Conservation (phyloP, 2,329 filamentous ascomycete genomes). For the Achaetomium macrosporum region DNA sequence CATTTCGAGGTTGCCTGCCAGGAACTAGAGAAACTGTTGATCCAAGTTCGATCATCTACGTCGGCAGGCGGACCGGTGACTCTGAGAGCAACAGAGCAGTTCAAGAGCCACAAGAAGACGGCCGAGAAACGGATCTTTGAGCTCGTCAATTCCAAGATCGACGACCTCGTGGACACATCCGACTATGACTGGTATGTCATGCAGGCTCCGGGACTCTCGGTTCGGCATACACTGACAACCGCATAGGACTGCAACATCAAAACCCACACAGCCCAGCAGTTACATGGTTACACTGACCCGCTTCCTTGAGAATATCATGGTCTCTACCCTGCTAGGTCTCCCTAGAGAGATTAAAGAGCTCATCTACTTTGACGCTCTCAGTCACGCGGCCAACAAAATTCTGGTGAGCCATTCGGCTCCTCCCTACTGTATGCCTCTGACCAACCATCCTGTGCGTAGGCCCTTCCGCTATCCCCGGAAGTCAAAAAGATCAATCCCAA, state of each 20-base stretch:
- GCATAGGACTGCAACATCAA: constrained; percentile 46
- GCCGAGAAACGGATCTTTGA: constrained; percentile 98
- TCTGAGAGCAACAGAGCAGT: constrained; percentile 77
- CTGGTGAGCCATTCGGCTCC: constrained; percentile 46
- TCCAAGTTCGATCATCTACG: constrained; percentile 74
- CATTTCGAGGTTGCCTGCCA: constrained; percentile 92
- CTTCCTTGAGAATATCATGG: constrained; percentile 95
- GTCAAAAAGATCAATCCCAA: constrained; percentile 85
- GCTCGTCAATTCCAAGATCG: constrained; percentile 96
- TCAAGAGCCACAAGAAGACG: constrained; percentile 85
- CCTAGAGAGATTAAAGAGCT: constrained; percentile 94
- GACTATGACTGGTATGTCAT: constrained; percentile 80
- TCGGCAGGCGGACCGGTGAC: constrained; percentile 75
- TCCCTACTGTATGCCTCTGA: constrained; percentile 7
- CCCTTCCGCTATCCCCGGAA: constrained; percentile 68
- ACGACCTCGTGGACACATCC: constrained; percentile 92
- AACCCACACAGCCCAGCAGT: constrained; percentile 69
- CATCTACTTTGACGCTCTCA: constrained; percentile 94
- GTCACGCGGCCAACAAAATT: constrained; percentile 82
- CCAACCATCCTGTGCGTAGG: constrained; percentile 34
- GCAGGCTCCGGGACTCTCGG: neutral
- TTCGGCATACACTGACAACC: constrained; percentile 17
- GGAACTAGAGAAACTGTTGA: constrained; percentile 81
- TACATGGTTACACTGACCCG: constrained; percentile 95
- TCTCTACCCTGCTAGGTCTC: constrained; percentile 84